Conservation (phyloP, 75 land plant genomes). For the Picea glauca region DNA sequence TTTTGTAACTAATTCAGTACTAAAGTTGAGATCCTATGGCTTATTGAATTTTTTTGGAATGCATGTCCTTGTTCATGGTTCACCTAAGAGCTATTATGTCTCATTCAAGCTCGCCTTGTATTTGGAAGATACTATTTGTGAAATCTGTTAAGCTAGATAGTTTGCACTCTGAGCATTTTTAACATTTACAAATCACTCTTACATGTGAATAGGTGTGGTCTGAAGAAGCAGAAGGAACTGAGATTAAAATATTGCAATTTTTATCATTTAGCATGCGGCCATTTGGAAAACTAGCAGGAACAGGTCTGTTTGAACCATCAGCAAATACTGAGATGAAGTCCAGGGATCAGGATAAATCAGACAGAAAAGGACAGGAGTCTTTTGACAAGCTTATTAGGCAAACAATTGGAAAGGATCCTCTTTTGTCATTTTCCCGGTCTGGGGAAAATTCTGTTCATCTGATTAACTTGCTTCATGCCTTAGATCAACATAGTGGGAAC, state of each 20-base stretch:
- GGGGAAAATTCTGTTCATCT: conserved; percentile 65
- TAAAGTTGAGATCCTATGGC: no score
- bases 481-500: conserved; percentile 60
- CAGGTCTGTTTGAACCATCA: not conserved
- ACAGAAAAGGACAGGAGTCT: conserved; percentile 3
- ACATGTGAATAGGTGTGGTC: not conserved
- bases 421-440: conserved; percentile 38
- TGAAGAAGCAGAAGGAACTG: not conserved
- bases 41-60: no score
- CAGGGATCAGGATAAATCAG: conserved; percentile 2
- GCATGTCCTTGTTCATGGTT: no score
- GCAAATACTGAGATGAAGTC: conserved; percentile 9
- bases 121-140: no score
- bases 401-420: conserved; percentile 59
- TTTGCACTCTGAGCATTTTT: no score
- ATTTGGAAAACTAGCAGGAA: conserved; percentile 6
- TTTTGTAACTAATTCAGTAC: no score
- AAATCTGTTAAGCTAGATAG: no score
- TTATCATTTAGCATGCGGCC: conserved; percentile 2
- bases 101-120: no score
- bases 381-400: conserved; percentile 62
- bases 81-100: no score
- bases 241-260: not conserved
- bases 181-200: no score
- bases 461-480: conserved; percentile 56